Conservation (phyloP, 1,139 yeast genomes). For the Sugiyamaella pinicola region DNA sequence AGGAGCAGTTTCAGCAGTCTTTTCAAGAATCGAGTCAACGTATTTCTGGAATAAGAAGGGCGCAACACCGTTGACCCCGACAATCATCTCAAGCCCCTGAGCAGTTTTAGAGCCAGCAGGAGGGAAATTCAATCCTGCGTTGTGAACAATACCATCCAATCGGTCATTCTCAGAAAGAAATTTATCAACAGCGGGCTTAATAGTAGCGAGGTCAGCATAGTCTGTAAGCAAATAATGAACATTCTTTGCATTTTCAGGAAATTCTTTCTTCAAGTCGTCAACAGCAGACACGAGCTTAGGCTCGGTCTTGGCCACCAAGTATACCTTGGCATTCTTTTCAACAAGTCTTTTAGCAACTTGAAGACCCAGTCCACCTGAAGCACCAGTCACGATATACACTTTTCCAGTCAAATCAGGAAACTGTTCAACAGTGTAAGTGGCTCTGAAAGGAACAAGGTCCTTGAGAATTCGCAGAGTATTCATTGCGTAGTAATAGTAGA, state of each 20-base stretch:
- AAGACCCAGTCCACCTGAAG: constrained; percentile 38
- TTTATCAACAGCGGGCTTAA: constrained; percentile 47
- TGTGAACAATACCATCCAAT: constrained; percentile 51
- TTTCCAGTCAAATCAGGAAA: constrained; percentile 50
- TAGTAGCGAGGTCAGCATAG: constrained; percentile 48
- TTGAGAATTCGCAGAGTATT: constrained; percentile 1
- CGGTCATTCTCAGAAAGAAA: constrained; percentile 39
- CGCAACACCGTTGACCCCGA: constrained; percentile 55
- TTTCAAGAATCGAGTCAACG: constrained; percentile 48
- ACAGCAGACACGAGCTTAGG: constrained; percentile 28
- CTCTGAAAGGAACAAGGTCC: constrained; percentile 24
- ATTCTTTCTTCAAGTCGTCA: constrained; percentile 25
- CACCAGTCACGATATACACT: constrained; percentile 43
- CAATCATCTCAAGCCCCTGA: constrained; percentile 52
- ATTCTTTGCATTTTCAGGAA: constrained; percentile 26
- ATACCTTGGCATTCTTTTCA: constrained; percentile 36
- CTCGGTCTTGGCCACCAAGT: constrained; percentile 35
- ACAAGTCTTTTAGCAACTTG: constrained; percentile 32
- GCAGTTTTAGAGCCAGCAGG: constrained; percentile 44
- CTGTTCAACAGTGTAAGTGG: constrained; percentile 43
- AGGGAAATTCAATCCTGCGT: constrained; percentile 56
- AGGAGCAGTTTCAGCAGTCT: constrained; percentile 38
- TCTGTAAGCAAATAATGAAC: constrained; percentile 40
- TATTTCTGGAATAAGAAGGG: constrained; percentile 52
- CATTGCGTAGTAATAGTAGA: constrained; percentile 4